These are phyloP conservation scores for Panus rudis DNA, from an alignment of 768 basidiomycete genomes.

Conservation along the genomic window DNA sequence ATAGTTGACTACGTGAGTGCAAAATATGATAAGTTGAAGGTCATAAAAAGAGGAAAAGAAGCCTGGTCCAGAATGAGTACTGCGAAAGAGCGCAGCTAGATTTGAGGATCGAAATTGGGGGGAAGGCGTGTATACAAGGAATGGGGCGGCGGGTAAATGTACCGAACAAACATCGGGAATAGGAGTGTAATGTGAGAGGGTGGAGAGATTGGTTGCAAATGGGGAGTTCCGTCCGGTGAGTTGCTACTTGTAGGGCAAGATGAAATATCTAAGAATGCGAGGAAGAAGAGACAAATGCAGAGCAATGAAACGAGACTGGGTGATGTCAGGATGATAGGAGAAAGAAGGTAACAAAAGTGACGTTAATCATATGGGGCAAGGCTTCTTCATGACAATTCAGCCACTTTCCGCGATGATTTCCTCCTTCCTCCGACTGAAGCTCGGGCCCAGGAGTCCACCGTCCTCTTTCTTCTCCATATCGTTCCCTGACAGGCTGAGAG, in stretches of 20 bases:
- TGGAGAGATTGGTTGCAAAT: too few relatives aligned
- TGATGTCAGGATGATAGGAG: background rate
- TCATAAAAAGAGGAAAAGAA: too few relatives aligned
- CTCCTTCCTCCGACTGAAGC: conserved; percentile 3
- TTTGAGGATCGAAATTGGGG: too few relatives aligned
- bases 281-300: background rate
- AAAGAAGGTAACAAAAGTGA: background rate
- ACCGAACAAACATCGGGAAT: too few relatives aligned
- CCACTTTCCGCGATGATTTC: background rate
- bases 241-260: too few relatives aligned
- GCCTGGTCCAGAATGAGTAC: too few relatives aligned
- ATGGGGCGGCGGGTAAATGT: background rate
- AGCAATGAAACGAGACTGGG: background rate
- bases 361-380: background rate
- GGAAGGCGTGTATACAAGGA: background rate
- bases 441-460: conserved; percentile 3
- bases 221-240: too few relatives aligned
- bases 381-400: background rate
- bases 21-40: too few relatives aligned
- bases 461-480: background rate
- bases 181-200: too few relatives aligned
- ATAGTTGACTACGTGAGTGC: too few relatives aligned
- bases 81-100: too few relatives aligned
- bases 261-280: background rate
- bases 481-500: background rate